Conservation (phyloP, 495 filamentous ascomycete species). For the Cryomyces minteri region DNA sequence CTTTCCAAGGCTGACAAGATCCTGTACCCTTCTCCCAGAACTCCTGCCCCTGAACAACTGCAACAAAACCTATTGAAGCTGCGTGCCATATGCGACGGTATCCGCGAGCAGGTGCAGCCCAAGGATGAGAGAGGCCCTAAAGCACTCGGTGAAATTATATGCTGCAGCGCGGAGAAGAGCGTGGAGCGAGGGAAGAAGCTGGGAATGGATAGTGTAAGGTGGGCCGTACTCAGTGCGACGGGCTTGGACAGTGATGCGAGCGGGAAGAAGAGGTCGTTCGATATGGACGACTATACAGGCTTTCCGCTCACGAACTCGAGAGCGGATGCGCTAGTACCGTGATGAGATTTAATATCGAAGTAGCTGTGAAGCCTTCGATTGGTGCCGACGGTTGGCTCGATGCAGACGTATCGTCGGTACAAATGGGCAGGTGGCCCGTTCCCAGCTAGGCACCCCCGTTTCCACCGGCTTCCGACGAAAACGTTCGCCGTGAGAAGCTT, state of each 20-base stretch:
- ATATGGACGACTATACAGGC: neutral
- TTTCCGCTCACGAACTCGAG: neutral
- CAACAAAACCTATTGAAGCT: slow-evolving; percentile 3
- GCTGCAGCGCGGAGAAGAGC: slow-evolving; percentile 12
- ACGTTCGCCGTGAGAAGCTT: too few species aligned
- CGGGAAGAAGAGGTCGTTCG: neutral
- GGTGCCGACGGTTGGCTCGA: too few species aligned
- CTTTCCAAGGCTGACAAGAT: slow-evolving; percentile 62
- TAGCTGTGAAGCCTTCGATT: too few species aligned
- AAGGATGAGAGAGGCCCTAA: neutral
- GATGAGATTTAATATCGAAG: too few species aligned
- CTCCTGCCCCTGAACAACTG: slow-evolving; percentile 1
- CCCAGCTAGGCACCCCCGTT: too few species aligned
- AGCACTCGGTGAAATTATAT: slow-evolving; percentile 10
- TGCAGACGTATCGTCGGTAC: too few species aligned
- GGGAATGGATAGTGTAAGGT: slow-evolving; percentile 16
- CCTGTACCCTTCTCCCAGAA: slow-evolving; percentile 8
- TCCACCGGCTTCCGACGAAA: too few species aligned
- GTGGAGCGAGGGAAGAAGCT: slow-evolving; percentile 8
- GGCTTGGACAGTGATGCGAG: slow-evolving; percentile 13
- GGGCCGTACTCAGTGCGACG: slow-evolving; percentile 16
- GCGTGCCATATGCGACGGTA: slow-evolving; percentile 2
- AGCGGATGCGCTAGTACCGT: too few species aligned
- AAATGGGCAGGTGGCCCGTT: too few species aligned
- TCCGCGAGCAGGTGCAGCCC: slow-evolving; percentile 5